Percentiles rank a stretch among this genome's conserved stretches.
Conservation (phyloP, 108 stramenopile species). For the Asterionellopsis glacialis region DNA sequence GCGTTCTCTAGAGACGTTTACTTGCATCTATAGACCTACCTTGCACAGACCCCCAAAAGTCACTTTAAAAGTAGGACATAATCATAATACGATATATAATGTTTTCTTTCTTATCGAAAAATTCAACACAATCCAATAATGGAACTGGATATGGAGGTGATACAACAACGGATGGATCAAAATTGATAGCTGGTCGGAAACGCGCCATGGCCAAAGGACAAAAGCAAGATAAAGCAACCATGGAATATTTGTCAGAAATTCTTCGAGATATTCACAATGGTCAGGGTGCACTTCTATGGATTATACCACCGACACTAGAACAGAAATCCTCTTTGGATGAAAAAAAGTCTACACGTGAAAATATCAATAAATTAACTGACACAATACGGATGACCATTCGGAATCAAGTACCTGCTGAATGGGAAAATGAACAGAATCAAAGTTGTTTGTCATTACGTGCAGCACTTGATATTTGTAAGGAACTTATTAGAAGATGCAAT, state of each 20-base stretch:
- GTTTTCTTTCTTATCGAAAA: neutral
- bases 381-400: neutral
- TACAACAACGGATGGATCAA: neutral
- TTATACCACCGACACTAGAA: no score
- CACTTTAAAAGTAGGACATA: no score
- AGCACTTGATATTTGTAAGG: neutral
- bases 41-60: no score
- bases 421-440: neutral
- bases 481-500: neutral
- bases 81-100: no score
- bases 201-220: neutral
- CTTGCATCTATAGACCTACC: no score
- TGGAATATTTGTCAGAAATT: neutral
- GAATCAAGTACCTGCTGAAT: conserved; percentile 1
- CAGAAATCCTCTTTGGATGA: neutral
- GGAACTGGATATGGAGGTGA: conserved; percentile 1
- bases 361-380: neutral
- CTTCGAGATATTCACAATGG: neutral
- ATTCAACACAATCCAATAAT: neutral
- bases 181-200: neutral
- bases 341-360: neutral
- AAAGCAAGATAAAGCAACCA: neutral
- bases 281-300: neutral
- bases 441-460: neutral
- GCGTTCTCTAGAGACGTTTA: no score